phyloP scores from a whole-genome alignment of 1,284 basidiomycete species.

The Malassezia obtusa region DNA sequence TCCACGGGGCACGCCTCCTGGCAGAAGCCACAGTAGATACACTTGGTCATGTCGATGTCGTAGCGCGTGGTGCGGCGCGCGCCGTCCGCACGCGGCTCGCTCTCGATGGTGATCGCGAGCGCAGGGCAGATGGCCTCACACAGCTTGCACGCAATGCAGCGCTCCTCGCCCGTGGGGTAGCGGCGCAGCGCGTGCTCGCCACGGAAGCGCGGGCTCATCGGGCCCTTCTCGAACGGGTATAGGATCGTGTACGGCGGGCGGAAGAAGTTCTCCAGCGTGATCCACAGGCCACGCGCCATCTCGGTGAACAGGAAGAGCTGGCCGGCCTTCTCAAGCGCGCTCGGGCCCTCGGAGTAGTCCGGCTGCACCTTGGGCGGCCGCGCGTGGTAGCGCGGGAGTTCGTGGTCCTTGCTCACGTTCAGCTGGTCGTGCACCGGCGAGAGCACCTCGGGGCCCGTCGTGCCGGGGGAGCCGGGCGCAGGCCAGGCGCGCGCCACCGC shows the following conservation, averaged over 20 bases:
- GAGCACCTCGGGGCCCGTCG: conserved; percentile 8
- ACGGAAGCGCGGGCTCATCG: conserved; percentile 91
- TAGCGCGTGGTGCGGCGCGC: conserved; percentile 96
- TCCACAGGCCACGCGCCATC: conserved; percentile 95
- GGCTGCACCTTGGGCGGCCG: conserved; percentile 19
- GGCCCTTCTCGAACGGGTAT: conserved; percentile 73
- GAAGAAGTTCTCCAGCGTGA: conserved; percentile 97
- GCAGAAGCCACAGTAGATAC: conserved; percentile 48
- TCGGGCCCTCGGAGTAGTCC: conserved; percentile 58
- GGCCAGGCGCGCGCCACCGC: conserved; percentile 2
- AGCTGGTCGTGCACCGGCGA: conserved; percentile 17
- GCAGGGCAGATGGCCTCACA: conserved; percentile 99
- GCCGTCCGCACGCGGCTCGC: conserved; percentile 87
- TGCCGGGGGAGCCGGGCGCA: neutral
- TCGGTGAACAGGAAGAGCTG: conserved; percentile 98
- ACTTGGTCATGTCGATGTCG: conserved; percentile 78
- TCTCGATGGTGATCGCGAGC: conserved; percentile 98
- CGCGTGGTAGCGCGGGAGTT: neutral
- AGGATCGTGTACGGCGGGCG: conserved; percentile 94
- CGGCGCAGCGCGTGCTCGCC: conserved; percentile 96
- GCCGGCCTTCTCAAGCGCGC: conserved; percentile 69
- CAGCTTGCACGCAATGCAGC: conserved; percentile 98
- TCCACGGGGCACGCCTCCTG: conserved; percentile 95
- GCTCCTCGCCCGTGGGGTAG: conserved; percentile 96
- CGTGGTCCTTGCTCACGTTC: conserved; percentile 10